Evolutionary conservation across 345 rosid species (phyloP).

Genomic region (Eutrema yunnanense): DNA sequence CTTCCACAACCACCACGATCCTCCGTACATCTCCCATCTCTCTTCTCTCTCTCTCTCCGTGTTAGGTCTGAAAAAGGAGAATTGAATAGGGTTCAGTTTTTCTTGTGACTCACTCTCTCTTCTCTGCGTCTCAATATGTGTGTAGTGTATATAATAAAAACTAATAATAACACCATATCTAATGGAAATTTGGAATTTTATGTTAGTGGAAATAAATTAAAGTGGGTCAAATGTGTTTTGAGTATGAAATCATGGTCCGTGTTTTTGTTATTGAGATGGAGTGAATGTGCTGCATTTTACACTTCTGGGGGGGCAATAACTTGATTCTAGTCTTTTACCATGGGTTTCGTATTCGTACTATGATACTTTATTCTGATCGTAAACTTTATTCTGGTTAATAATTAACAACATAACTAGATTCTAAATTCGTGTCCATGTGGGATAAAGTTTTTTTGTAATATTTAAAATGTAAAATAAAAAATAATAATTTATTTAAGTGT

Average conservation of each 20-base stretch:
- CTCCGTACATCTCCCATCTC: slow-evolving; percentile 36
- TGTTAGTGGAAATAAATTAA: neutral
- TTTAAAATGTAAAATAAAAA: no score
- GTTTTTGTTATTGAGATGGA: slow-evolving; percentile 5
- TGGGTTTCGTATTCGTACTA: no score
- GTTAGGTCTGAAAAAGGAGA: slow-evolving; percentile 5
- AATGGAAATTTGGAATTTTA: neutral
- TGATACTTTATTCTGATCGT: no score
- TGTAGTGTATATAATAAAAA: neutral
- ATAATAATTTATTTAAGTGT: no score
- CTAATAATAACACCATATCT: neutral
- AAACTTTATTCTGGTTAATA: no score
- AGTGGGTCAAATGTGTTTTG: slow-evolving; percentile 15
- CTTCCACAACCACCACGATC: slow-evolving; percentile 56
- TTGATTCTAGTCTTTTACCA: neutral
- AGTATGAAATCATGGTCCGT: slow-evolving; percentile 22
- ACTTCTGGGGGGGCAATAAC: neutral
- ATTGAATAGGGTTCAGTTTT: slow-evolving; percentile 21
- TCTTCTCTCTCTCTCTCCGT: neutral
- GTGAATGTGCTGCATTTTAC: neutral
- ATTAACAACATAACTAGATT: no score
- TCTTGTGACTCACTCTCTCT: slow-evolving; percentile 16
- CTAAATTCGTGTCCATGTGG: no score
- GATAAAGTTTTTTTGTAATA: no score
- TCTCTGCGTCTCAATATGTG: neutral